Evolutionary conservation across 2,329 filamentous ascomycete species (phyloP).

Genomic region (Malbranchea zuffiana): DNA sequence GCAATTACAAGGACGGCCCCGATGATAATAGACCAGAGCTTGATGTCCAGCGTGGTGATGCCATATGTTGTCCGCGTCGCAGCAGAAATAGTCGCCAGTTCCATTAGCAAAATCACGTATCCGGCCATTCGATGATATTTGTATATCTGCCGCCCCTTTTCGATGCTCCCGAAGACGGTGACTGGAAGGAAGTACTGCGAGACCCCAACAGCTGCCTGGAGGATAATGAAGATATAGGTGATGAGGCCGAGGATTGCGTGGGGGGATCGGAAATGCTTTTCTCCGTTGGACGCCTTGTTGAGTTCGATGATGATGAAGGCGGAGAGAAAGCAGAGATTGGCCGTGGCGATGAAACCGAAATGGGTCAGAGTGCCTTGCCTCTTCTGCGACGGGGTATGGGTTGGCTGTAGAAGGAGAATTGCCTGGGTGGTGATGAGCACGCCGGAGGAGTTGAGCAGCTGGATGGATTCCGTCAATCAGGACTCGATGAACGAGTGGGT

Average conservation of each 20-base stretch:
- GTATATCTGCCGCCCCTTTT: conserved; percentile 71
- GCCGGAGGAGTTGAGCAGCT: conserved; percentile 51
- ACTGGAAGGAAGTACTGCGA: conserved; percentile 67
- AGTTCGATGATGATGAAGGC: conserved; percentile 42
- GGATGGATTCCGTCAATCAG: not conserved
- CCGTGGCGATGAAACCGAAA: conserved; percentile 53
- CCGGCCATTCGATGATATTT: conserved; percentile 78
- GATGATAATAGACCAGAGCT: conserved; percentile 64
- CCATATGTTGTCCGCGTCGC: conserved; percentile 71
- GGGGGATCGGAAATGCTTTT: conserved; percentile 54
- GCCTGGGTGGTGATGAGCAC: conserved; percentile 68
- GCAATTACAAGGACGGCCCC: conserved; percentile 54
- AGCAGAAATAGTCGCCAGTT: conserved; percentile 62
- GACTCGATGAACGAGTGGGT: not conserved
- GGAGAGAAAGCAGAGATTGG: conserved; percentile 32
- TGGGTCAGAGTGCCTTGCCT: conserved; percentile 52
- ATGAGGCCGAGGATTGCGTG: conserved; percentile 76
- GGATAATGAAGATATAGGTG: conserved; percentile 56
- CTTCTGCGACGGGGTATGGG: conserved; percentile 66
- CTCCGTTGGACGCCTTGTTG: conserved; percentile 65
- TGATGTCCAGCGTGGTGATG: conserved; percentile 55
- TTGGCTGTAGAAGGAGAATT: conserved; percentile 78
- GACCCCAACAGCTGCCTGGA: conserved; percentile 70
- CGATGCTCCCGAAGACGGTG: conserved; percentile 61
- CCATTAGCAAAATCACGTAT: conserved; percentile 59